phyloP scores from a whole-genome alignment of 2,329 filamentous ascomycete species.

The Ampelomyces quisqualis region DNA sequence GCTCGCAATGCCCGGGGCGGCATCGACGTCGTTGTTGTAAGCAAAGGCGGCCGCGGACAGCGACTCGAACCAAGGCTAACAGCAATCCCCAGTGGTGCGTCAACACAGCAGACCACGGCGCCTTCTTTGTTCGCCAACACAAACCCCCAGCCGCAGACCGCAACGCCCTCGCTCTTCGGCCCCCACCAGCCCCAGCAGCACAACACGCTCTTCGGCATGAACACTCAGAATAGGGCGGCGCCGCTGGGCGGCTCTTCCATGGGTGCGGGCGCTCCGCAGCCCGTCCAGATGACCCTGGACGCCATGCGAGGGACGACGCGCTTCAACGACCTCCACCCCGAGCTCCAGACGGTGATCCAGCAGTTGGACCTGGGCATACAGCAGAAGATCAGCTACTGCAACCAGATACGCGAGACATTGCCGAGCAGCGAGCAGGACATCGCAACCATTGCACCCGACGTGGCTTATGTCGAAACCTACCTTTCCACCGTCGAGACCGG shows the following conservation, averaged over 20 bases:
- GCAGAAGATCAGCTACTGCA: conserved; percentile 72
- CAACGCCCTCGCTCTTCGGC: conserved; percentile 38
- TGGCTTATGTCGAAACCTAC: conserved; percentile 63
- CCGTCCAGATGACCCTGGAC: conserved; percentile 45
- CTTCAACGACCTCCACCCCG: conserved; percentile 84
- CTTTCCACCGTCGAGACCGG: conserved; percentile 64
- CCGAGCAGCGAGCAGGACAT: conserved; percentile 64
- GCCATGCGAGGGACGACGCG: conserved; percentile 84
- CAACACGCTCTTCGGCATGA: conserved; percentile 35
- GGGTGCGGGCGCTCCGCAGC: conserved; percentile 28
- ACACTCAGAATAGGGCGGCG: conserved; percentile 31
- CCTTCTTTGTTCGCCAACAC: conserved; percentile 37
- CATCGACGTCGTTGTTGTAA: conserved; percentile 43
- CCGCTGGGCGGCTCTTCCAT: conserved; percentile 33
- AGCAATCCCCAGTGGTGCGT: conserved; percentile 34
- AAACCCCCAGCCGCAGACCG: conserved; percentile 35
- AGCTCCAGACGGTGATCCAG: conserved; percentile 76
- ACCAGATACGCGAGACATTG: conserved; percentile 69
- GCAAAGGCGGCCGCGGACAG: conserved; percentile 13
- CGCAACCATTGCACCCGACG: conserved; percentile 64
- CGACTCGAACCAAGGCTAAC: conserved; percentile 29
- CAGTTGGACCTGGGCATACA: conserved; percentile 78
- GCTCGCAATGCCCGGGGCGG: too few species aligned
- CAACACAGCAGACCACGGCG: conserved; percentile 27
- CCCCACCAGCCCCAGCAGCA: conserved; percentile 35